Conservation (phyloP, 2,329 filamentous ascomycete species). For the Periconia macrospinosa region DNA sequence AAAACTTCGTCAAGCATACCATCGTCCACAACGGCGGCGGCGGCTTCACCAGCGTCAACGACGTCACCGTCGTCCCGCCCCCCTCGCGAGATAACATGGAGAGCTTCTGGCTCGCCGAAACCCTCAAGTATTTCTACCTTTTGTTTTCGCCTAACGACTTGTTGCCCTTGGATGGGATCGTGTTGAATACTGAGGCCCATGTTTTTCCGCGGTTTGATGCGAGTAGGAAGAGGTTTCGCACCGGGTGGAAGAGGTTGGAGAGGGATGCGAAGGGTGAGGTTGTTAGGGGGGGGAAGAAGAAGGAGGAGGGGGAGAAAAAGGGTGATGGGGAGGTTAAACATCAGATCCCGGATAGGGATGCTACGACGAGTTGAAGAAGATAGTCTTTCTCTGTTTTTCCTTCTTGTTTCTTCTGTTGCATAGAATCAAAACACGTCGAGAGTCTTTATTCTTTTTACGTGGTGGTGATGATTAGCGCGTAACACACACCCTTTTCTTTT, state of each 20-base stretch:
- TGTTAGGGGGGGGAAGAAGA: neutral
- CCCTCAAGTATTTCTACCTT: slow-evolving; percentile 95
- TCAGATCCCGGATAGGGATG: no score
- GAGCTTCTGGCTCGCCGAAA: slow-evolving; percentile 98
- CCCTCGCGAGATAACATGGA: slow-evolving; percentile 88
- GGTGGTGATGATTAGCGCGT: no score
- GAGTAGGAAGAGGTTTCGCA: slow-evolving; percentile 69
- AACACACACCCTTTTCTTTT: no score
- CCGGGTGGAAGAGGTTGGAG: slow-evolving; percentile 76
- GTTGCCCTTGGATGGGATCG: slow-evolving; percentile 80
- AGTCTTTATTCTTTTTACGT: no score
- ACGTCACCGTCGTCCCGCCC: slow-evolving; percentile 74
- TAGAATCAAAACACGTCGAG: no score
- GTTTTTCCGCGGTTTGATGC: slow-evolving; percentile 85
- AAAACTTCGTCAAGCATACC: slow-evolving; percentile 84
- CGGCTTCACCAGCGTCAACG: slow-evolving; percentile 79
- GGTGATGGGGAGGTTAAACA: neutral
- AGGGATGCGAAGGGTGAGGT: slow-evolving; percentile 44
- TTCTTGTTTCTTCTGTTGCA: no score
- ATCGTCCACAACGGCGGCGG: slow-evolving; percentile 73
- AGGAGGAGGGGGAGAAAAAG: neutral
- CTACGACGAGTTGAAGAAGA: no score
- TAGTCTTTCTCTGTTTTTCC: no score
- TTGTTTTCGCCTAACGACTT: slow-evolving; percentile 84
- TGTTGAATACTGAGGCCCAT: slow-evolving; percentile 96